Percentiles rank a stretch among this genome's conserved stretches.
Evolutionary conservation across 208 protist species (phyloP).

Genomic region (Acanthamoeba triangularis): DNA sequence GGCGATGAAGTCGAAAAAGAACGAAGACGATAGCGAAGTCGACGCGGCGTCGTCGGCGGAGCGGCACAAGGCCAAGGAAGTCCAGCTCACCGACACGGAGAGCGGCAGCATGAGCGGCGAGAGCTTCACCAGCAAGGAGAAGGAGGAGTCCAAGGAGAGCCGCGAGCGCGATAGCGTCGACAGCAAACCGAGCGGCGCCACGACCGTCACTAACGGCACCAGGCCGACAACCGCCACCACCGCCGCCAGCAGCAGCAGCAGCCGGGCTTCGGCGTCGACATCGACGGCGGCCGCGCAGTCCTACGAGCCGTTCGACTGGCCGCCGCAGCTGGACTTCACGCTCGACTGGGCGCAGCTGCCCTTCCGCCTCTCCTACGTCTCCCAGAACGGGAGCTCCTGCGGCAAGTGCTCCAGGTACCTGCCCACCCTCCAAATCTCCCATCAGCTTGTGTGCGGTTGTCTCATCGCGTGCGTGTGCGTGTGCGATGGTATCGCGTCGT

Average conservation of each 20-base stretch:
- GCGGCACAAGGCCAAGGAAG: background rate
- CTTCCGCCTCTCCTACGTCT: slow-evolving; percentile 6
- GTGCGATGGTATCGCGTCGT: background rate
- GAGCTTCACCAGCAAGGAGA: slow-evolving; percentile 10
- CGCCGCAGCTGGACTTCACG: slow-evolving; percentile 20
- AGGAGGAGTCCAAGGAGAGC: slow-evolving; percentile 2
- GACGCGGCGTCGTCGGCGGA: background rate
- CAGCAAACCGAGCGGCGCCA: background rate
- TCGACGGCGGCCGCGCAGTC: background rate
- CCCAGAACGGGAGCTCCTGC: background rate
- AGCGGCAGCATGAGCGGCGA: slow-evolving; percentile 30
- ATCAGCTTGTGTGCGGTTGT: too few relatives aligned
- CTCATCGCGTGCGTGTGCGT: too few relatives aligned
- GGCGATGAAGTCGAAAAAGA: background rate
- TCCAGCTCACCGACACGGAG: background rate
- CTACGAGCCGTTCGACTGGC: slow-evolving; percentile 1
- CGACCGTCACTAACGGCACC: background rate
- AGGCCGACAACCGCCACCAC: background rate
- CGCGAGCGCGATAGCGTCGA: background rate
- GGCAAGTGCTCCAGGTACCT: slow-evolving; percentile 14
- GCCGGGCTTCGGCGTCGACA: background rate
- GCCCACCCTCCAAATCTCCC: background rate
- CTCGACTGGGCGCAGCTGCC: slow-evolving; percentile 18
- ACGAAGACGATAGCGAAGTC: background rate
- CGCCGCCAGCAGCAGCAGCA: background rate